Evolutionary conservation across 2,329 filamentous ascomycete species (phyloP).

Genomic region (Didymosphaeria variabile): DNA sequence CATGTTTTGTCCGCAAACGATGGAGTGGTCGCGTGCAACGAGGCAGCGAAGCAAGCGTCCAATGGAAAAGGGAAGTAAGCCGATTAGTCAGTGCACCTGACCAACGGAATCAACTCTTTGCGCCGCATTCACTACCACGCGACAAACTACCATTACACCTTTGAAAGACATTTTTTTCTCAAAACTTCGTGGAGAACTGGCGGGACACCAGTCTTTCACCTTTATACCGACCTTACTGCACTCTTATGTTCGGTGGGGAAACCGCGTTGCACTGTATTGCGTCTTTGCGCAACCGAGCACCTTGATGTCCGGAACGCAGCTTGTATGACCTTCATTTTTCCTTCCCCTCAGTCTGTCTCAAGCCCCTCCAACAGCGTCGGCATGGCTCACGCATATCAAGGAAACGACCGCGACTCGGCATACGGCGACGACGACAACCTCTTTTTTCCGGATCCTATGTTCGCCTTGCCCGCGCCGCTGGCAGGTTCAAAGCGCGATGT

Average conservation of each 20-base stretch:
- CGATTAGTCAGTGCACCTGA: slow-evolving; percentile 13
- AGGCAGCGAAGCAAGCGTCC: slow-evolving; percentile 10
- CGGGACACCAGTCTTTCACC: background rate
- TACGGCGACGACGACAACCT: slow-evolving; percentile 44
- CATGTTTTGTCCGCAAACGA: background rate
- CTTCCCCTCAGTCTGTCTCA: slow-evolving; percentile 7
- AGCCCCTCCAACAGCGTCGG: slow-evolving; percentile 20
- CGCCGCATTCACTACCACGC: slow-evolving; percentile 10
- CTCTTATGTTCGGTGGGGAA: background rate
- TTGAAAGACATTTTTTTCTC: background rate
- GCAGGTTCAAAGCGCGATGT: slow-evolving; percentile 46
- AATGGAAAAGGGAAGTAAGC: slow-evolving; percentile 7
- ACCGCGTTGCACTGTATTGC: background rate
- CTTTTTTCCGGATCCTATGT: slow-evolving; percentile 38
- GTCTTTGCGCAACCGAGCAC: slow-evolving; percentile 11
- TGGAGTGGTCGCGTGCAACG: background rate
- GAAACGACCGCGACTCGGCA: slow-evolving; percentile 42
- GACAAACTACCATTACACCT: background rate
- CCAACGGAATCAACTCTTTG: slow-evolving; percentile 1
- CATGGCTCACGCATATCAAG: slow-evolving; percentile 42
- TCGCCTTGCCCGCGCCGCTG: slow-evolving; percentile 32
- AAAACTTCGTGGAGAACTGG: background rate
- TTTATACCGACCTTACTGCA: background rate
- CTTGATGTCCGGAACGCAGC: slow-evolving; percentile 16
- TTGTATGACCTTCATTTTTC: slow-evolving; percentile 11